phyloP scores from a whole-genome alignment of 106 monocot species.

The Phalaenopsis aphrodite region DNA sequence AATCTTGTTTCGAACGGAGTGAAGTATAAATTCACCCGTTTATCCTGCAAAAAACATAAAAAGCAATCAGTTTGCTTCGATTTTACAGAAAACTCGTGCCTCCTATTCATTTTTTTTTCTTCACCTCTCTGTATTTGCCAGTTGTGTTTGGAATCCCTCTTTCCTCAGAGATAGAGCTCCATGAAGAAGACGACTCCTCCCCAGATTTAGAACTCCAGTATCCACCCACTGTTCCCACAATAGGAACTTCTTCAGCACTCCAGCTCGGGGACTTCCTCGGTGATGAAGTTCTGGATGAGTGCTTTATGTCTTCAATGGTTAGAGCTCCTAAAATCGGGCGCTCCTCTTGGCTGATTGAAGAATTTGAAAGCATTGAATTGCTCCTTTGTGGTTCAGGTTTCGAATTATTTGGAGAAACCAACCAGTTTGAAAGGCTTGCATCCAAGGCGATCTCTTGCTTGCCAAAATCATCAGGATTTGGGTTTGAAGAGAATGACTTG shows the following conservation, averaged over 20 bases:
- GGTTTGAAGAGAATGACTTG: neutral
- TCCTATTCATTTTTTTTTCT: neutral
- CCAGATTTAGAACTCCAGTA: conserved; percentile 42
- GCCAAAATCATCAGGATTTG: neutral
- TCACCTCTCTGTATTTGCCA: conserved; percentile 71
- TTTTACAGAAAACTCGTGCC: neutral
- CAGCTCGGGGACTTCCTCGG: conserved; percentile 47
- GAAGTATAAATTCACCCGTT: conserved; percentile 52
- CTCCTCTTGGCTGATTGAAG: conserved; percentile 41
- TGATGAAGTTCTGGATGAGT: conserved; percentile 34
- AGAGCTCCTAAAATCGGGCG: conserved; percentile 80
- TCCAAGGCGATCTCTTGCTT: conserved; percentile 55
- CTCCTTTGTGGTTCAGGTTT: conserved; percentile 8
- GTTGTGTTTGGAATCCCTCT: conserved; percentile 71
- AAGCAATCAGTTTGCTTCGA: neutral
- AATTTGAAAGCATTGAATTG: conserved; percentile 24
- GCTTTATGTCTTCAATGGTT: conserved; percentile 69
- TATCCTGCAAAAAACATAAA: conserved; percentile 33
- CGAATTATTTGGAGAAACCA: conserved; percentile 25
- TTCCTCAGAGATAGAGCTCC: conserved; percentile 6
- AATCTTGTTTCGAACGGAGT: conserved; percentile 60
- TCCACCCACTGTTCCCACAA: conserved; percentile 57
- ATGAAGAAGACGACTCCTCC: conserved; percentile 1
- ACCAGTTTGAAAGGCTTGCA: conserved; percentile 82
- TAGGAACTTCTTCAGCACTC: conserved; percentile 66